Base-by-base conservation (phyloP, 2,329 filamentous ascomycete species). In the Fusarium lyarnte region DNA sequence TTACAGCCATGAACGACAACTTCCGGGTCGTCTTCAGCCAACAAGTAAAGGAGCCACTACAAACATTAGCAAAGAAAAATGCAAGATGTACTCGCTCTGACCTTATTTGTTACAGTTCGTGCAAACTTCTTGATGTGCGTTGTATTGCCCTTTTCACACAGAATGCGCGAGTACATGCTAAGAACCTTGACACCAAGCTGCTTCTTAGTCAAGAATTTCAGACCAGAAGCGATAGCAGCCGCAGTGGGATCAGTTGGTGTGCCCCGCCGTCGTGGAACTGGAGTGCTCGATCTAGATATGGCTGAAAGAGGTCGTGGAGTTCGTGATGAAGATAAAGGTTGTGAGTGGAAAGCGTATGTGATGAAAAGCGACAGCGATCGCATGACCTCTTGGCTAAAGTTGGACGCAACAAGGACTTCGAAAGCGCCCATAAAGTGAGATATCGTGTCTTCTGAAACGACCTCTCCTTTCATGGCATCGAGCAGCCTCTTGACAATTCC, bases 101-200 rank as follows among this genome's bases (percentile, higher is more conserved):
- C 93, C 87, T 97, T 97, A 76, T 97, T 97, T 27, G 95, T 98
- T 13, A 99, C 95, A 3, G 95, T 97, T 78, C 92, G 93, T 9
- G 94, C 94, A 84, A 99, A 98, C 76, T 94, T 96, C 78, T 91
- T 90, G 62, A 97, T 92, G 69, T 92, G 90, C 19, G 85, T 85
- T 14, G 87, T 83, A 72, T 91, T 94, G 27, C 87, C 87, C 75
- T 90, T 89, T 69, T 93, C 90, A 77, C 94, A 97, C 14, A 98
- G 85, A 16, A 97, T 86, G 31, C 91, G 87, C 12, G 92, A 88
- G 78, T 96, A 95, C 82, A 97, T 90, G 71, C 89, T 89, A 25
- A 98, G 84, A 58, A 98, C 89, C 69, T 88, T 90, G 41, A 91
- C 87, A 12, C 94, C 94, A 41, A 97, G 84, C 66, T 94, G 90